These are phyloP conservation scores for Crithidia acanthocephali DNA, from an alignment of 208 protist species.

Conservation along the genomic window DNA sequence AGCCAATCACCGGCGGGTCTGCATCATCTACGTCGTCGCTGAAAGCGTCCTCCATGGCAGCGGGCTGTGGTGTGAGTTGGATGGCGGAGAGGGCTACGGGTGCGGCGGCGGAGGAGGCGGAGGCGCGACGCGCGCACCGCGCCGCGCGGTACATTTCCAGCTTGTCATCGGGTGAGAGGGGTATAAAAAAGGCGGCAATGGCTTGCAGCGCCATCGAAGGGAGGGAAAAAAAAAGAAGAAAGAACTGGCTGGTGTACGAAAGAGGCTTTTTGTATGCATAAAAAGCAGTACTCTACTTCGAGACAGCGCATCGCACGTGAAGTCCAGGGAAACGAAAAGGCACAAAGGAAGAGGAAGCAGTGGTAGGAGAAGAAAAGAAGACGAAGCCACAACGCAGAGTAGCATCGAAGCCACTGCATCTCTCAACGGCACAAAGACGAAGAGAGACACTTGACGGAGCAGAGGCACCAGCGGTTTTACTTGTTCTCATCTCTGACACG, in stretches of 20 bases:
- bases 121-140: not conserved
- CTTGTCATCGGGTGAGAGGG: not conserved
- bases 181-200: constrained; percentile 10
- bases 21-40: not conserved
- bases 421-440: too few species aligned
- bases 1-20: not conserved
- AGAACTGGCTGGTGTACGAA: not conserved
- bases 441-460: too few species aligned
- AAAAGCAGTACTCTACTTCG: too few species aligned
- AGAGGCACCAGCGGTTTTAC: too few species aligned
- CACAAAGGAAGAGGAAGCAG: not conserved
- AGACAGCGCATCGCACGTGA: too few species aligned
- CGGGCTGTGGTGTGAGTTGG: too few species aligned
- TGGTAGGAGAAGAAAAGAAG: too few species aligned
- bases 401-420: too few species aligned
- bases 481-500: too few species aligned
- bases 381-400: too few species aligned
- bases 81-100: too few species aligned
- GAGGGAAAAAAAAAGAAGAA: not conserved
- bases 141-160: not conserved
- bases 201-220: constrained; percentile 1
- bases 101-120: not conserved
- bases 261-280: too few species aligned
- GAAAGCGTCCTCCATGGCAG: not conserved
- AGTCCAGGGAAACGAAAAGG: not conserved